Evolutionary conservation across 177 flowering plant genomes (phyloP), one percentile per base, ranked within the genome.

Genomic region (Vitis hybrid): DNA sequence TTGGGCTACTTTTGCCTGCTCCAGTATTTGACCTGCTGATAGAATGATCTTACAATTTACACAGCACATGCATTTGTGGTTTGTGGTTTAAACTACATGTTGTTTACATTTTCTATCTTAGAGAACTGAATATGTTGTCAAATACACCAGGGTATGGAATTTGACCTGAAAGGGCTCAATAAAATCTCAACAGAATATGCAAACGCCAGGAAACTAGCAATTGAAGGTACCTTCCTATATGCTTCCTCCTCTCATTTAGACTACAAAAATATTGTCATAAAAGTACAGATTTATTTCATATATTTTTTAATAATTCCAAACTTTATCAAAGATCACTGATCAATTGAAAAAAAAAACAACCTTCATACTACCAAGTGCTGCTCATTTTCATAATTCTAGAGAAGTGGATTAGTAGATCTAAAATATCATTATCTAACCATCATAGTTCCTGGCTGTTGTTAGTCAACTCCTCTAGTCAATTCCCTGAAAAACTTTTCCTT

Each of bases 151-250:
- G 89, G 86, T 59, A 67, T 14, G 77, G 96, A 92, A 76, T 82
- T 89, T 78, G 92, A 87, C 52, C 73, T 88, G 74, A 65, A 82
- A 70, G 70, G 55, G 54, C 79, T 92, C 12, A 80, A 82, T 82
- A 85, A 87, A 68, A 70, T 81, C 67, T 87, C 93, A 44, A 64
- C 81, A 54, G 91, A 86, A 50, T 92, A 94, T 85, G 89, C 84
- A 47, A 71, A 71, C 31, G 90, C 90, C 20, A 92, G 89, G 83
- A 85, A 89, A 71, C 71, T 77, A 33, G 92, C 94, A 20, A 79
- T 92, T 59, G 74, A 74, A 68, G 97, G 97, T 91, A 86, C 56
- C 28, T 66, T 65, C 11, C 2, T 28, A 49, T 70, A 10, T 54
- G 28, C 64, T 28, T 64, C 50, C 67, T 22, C n/a, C 47, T 2